These are phyloP conservation scores for Gamsiella multidivaricata DNA, from an alignment of 192 early-diverging fungal species.

Conservation along the genomic window DNA sequence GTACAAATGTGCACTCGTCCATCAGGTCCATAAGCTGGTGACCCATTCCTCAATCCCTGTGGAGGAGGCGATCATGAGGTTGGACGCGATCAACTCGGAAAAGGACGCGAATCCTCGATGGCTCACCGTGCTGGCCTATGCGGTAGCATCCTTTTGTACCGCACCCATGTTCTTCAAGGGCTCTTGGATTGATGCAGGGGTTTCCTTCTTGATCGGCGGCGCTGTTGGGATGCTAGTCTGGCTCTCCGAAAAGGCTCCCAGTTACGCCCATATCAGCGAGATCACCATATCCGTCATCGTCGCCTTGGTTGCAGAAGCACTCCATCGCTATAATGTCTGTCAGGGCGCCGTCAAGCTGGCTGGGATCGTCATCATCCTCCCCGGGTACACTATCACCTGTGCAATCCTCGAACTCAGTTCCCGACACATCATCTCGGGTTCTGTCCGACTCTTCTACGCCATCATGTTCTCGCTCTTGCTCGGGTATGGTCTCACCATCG, in stretches of 20 bases:
- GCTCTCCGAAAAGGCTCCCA: slow-evolving; percentile 41
- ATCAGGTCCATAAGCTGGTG: slow-evolving; percentile 71
- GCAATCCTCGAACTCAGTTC: slow-evolving; percentile 90
- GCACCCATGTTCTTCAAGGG: slow-evolving; percentile 78
- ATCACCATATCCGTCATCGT: slow-evolving; percentile 60
- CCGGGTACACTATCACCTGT: slow-evolving; percentile 84
- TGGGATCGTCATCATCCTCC: slow-evolving; percentile 74
- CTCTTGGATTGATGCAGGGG: slow-evolving; percentile 71
- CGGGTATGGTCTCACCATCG: slow-evolving; percentile 80
- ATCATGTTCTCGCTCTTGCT: slow-evolving; percentile 81
- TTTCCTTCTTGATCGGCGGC: slow-evolving; percentile 53
- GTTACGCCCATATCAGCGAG: slow-evolving; percentile 59
- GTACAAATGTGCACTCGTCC: slow-evolving; percentile 72
- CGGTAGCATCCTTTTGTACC: slow-evolving; percentile 66
- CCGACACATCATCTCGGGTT: slow-evolving; percentile 88
- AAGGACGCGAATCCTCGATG: slow-evolving; percentile 69
- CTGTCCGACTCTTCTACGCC: slow-evolving; percentile 85
- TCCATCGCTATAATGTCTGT: slow-evolving; percentile 13
- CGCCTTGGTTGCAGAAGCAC: slow-evolving; percentile 58
- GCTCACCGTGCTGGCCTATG: slow-evolving; percentile 67
- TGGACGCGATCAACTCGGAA: slow-evolving; percentile 67
- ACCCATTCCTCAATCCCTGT: slow-evolving; percentile 71
- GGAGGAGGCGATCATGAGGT: slow-evolving; percentile 70
- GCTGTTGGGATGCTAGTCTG: slow-evolving; percentile 56
- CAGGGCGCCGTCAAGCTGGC: slow-evolving; percentile 31